These are phyloP conservation scores for Citrus maxima DNA, from an alignment of 345 rosid species.

Conservation along the genomic window DNA sequence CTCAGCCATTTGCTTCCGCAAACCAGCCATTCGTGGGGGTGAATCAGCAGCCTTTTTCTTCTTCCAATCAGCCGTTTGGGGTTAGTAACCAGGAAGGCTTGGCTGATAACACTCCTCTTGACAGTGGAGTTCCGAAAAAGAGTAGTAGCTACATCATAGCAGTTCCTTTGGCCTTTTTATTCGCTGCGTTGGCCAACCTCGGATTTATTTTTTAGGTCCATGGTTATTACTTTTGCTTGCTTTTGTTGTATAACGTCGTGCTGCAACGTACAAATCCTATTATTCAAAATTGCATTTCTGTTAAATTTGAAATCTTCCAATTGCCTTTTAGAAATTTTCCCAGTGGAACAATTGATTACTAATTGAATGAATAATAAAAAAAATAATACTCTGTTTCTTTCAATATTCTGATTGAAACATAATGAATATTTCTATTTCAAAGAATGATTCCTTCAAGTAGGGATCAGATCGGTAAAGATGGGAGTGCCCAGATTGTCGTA, in stretches of 20 bases:
- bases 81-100: constrained; percentile 29
- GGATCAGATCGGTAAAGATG: not conserved
- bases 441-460: not conserved
- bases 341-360: too few species aligned
- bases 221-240: too few species aligned
- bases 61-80: constrained; percentile 31
- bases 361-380: too few species aligned
- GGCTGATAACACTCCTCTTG: constrained; percentile 24
- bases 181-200: constrained; percentile 4
- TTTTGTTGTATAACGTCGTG: not conserved
- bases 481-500: constrained; percentile 43
- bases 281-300: too few species aligned
- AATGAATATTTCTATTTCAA: not conserved
- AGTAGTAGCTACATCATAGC: constrained; percentile 11
- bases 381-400: too few species aligned
- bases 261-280: too few species aligned
- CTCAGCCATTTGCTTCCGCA: constrained; percentile 33
- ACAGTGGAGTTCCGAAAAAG: constrained; percentile 27
- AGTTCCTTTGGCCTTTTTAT: constrained; percentile 8
- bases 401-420: too few species aligned
- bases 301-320: too few species aligned
- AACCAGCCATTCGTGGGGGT: constrained; percentile 42
- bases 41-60: constrained; percentile 35
- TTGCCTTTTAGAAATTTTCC: too few species aligned
- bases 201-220: constrained; percentile 6